phyloP scores from a whole-genome alignment of 2,329 filamentous ascomycete genomes.

The Sclerotinia sclerotiorum region DNA sequence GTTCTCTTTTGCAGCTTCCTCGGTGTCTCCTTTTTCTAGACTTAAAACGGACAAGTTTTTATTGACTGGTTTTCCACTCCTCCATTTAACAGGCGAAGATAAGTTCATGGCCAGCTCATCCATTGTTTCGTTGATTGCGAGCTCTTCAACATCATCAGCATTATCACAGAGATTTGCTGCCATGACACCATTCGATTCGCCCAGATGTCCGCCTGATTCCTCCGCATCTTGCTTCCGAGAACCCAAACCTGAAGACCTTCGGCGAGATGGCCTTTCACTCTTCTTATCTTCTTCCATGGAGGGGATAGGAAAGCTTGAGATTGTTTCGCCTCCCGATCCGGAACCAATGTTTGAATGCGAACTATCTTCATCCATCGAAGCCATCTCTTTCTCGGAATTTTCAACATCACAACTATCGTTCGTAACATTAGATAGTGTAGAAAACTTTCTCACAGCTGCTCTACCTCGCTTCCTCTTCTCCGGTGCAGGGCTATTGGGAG shows the following conservation, averaged over 20 bases:
- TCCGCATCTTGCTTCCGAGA: background rate
- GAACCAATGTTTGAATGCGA: background rate
- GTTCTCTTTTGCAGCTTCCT: background rate
- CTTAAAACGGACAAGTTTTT: background rate
- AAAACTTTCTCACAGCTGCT: background rate
- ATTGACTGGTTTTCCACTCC: background rate
- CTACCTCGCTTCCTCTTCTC: slow-evolving; percentile 7
- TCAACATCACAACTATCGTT: background rate
- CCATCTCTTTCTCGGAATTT: background rate
- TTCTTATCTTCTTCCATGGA: background rate
- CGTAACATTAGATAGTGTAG: background rate
- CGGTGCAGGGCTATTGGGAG: background rate
- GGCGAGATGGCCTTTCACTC: background rate
- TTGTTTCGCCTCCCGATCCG: background rate
- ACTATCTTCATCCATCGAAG: background rate
- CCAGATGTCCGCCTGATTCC: background rate
- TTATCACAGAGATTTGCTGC: background rate
- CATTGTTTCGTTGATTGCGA: background rate
- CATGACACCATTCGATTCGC: background rate
- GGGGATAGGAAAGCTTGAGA: background rate
- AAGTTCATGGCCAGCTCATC: background rate
- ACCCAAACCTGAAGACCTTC: slow-evolving; percentile 2
- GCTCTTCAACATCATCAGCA: background rate
- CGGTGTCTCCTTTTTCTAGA: background rate
- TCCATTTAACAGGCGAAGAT: slow-evolving; percentile 6